phyloP scores from a whole-genome alignment of 2,329 filamentous ascomycete genomes.

The Diaporthe vexans region DNA sequence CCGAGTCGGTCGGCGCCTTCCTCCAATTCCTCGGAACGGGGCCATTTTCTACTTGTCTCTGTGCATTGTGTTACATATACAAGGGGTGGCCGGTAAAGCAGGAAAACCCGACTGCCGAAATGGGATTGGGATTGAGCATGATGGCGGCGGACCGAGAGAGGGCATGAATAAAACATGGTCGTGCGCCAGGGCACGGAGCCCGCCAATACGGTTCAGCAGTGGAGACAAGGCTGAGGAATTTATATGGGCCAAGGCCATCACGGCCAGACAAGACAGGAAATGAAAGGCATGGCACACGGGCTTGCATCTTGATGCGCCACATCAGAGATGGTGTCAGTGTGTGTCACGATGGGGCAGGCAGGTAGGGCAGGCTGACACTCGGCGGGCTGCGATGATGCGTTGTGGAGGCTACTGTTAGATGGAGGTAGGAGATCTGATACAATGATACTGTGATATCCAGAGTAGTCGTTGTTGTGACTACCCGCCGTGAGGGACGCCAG shows the following conservation, averaged over 20 bases:
- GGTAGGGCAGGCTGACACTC: neutral
- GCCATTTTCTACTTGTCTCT: neutral
- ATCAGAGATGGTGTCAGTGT: conserved; percentile 2
- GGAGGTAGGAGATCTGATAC: conserved; percentile 17
- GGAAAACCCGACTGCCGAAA: conserved; percentile 1
- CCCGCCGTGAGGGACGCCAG: neutral
- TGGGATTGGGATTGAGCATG: neutral
- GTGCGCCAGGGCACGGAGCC: conserved; percentile 1
- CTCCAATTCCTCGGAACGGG: neutral
- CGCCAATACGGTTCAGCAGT: conserved; percentile 16
- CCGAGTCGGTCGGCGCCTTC: too few species aligned
- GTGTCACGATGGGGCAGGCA: conserved; percentile 15
- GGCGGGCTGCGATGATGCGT: neutral
- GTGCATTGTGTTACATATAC: conserved; percentile 10
- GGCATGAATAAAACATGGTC: conserved; percentile 17
- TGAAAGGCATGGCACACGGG: conserved; percentile 14
- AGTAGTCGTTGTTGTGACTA: neutral
- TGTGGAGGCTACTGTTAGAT: neutral
- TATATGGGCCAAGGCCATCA: conserved; percentile 7
- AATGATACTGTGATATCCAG: conserved; percentile 27
- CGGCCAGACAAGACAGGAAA: conserved; percentile 7
- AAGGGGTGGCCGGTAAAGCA: conserved; percentile 22
- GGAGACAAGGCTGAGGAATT: neutral
- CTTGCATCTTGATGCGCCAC: conserved; percentile 11
- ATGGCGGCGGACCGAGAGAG: neutral